Evolutionary conservation across 306 rosid species (phyloP).

Genomic region (Phaseolus lunatus): DNA sequence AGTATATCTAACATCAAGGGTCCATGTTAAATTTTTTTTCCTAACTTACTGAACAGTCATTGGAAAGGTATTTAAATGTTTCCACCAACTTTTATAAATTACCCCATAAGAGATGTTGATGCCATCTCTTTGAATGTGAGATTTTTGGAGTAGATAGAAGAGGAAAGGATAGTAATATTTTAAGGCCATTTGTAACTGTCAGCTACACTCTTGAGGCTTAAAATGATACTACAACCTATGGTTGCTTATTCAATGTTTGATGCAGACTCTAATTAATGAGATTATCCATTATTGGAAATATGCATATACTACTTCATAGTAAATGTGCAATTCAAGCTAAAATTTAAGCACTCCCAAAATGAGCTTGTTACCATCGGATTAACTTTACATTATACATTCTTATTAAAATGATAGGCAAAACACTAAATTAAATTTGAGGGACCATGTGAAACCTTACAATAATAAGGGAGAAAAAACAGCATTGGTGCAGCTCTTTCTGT

Average conservation of each 20-base stretch:
- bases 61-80: constrained; percentile 12
- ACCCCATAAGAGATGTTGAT: background rate
- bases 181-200: background rate
- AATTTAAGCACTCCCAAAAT: background rate
- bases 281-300: background rate
- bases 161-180: background rate
- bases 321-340: background rate
- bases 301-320: too few relatives aligned
- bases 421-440: background rate
- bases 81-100: constrained; percentile 29
- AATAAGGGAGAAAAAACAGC: background rate
- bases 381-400: background rate
- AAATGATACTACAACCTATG: too few relatives aligned
- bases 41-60: constrained; percentile 24
- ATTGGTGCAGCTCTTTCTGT: background rate
- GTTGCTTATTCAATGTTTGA: constrained; percentile 3
- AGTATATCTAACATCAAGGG: constrained; percentile 17
- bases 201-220: background rate
- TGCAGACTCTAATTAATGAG: background rate
- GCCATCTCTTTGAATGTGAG: background rate
- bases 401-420: background rate
- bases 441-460: constrained; percentile 26
- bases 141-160: background rate
- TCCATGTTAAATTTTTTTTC: constrained; percentile 24
- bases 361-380: background rate